A percentile compares a stretch with the other conserved stretches of the same genome.
Conservation (phyloP, 1,139 yeast species). For the Meyerozyma elateridarum region DNA sequence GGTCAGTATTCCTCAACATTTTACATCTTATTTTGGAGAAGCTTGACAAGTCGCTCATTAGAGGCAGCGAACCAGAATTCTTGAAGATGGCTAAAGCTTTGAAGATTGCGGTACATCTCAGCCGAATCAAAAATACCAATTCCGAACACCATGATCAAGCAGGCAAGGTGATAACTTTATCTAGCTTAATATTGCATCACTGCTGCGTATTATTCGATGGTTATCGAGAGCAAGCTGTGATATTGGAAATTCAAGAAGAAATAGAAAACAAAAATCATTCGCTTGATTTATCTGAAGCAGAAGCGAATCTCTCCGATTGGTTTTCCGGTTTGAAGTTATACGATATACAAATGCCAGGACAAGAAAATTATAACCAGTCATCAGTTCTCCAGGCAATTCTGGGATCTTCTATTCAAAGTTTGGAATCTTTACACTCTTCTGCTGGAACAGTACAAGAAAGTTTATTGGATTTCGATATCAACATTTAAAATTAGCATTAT, state of each 20-base stretch:
- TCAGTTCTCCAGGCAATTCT: no score
- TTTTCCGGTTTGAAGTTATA: conserved; percentile 1
- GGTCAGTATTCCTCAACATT: not conserved
- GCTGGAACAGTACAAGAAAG: no score
- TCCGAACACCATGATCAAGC: not conserved
- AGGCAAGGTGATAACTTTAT: not conserved
- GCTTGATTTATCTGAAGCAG: no score
- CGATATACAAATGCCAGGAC: conserved; percentile 1
- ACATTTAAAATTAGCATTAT: no score
- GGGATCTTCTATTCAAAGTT: no score
- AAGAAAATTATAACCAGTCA: no score
- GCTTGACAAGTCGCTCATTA: not conserved
- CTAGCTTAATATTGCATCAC: conserved; percentile 11
- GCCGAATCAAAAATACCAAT: not conserved
- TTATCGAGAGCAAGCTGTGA: conserved; percentile 23
- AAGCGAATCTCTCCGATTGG: no score
- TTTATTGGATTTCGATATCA: no score
- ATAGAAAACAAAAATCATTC: no score
- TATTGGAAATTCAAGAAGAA: conserved; percentile 13
- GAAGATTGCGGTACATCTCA: not conserved
- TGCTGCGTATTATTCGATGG: conserved; percentile 27
- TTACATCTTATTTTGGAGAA: not conserved
- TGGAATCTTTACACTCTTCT: no score
- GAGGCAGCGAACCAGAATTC: not conserved
- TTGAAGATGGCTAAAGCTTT: not conserved